These are phyloP conservation scores for Candida pseudofarinosa DNA, from an alignment of 805 yeast species.

Conservation along the genomic window DNA sequence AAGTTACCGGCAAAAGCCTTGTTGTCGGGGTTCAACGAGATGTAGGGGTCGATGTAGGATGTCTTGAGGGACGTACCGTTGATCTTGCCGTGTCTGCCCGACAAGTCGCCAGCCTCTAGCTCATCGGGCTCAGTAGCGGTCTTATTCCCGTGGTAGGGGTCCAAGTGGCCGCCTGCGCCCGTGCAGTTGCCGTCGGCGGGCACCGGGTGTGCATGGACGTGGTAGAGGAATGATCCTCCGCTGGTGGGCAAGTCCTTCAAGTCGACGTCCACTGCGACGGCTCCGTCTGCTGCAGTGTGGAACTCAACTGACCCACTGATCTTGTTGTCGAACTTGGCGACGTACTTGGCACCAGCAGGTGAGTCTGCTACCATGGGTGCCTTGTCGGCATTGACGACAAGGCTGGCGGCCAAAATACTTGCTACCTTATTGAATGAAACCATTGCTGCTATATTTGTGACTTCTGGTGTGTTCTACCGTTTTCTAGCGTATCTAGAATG, in stretches of 20 bases:
- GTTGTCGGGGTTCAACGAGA: constrained; percentile 27
- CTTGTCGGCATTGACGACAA: constrained; percentile 11
- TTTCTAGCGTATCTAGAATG: not conserved
- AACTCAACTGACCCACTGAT: constrained; percentile 29
- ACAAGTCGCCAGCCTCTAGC: constrained; percentile 35
- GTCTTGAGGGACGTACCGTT: constrained; percentile 21
- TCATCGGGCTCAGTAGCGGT: constrained; percentile 20
- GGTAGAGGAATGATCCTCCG: constrained; percentile 40
- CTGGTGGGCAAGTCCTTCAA: constrained; percentile 26
- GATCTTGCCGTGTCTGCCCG: constrained; percentile 36
- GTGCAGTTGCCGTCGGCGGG: constrained; percentile 36
- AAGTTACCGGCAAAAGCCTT: constrained; percentile 29
- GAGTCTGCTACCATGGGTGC: constrained; percentile 29
- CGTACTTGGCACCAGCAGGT: constrained; percentile 21
- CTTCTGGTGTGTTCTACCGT: not conserved
- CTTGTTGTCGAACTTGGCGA: constrained; percentile 24
- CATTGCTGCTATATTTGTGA: constrained; percentile 3
- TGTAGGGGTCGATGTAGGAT: constrained; percentile 25
- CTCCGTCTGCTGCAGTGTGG: constrained; percentile 25
- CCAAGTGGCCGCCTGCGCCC: constrained; percentile 33
- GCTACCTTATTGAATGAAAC: constrained; percentile 6
- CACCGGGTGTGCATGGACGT: constrained; percentile 34
- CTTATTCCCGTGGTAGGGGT: constrained; percentile 33
- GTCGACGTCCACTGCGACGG: constrained; percentile 30
- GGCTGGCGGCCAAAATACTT: constrained; percentile 5